Percentiles rank a stretch among this genome's conserved stretches.
Conservation (phyloP, 108 stramenopile species). For the Skeletonema grethae region DNA sequence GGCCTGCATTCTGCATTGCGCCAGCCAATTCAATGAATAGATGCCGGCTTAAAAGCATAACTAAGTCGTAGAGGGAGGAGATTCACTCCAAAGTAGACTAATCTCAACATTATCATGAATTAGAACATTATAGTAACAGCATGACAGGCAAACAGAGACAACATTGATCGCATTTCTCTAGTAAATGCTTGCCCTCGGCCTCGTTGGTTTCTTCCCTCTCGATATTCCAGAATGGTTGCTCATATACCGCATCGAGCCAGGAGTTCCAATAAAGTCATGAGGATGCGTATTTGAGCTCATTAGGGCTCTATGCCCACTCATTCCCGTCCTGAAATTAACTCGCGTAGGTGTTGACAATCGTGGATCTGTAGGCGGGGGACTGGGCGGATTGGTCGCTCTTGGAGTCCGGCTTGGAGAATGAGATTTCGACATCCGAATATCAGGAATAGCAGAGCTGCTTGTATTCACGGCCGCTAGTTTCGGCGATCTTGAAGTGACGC, state of each 20-base stretch:
- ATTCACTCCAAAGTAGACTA: too few relatives aligned
- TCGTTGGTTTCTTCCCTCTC: slow-evolving; percentile 48
- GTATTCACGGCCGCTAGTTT: not conserved
- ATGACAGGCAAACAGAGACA: not conserved
- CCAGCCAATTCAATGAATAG: too few relatives aligned
- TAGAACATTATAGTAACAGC: not conserved
- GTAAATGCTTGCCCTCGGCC: slow-evolving; percentile 36
- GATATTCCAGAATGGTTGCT: slow-evolving; percentile 68
- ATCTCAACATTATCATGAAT: too few relatives aligned
- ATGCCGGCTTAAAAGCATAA: too few relatives aligned
- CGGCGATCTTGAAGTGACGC: slow-evolving; percentile 12
- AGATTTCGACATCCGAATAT: slow-evolving; percentile 36
- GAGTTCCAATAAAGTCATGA: slow-evolving; percentile 57
- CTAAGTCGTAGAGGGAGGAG: too few relatives aligned
- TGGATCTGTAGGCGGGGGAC: slow-evolving; percentile 46
- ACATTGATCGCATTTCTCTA: not conserved
- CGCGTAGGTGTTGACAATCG: slow-evolving; percentile 41
- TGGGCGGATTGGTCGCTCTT: slow-evolving; percentile 49
- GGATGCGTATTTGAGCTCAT: slow-evolving; percentile 62
- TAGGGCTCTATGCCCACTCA: slow-evolving; percentile 75
- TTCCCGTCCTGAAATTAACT: slow-evolving; percentile 75
- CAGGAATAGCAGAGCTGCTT: slow-evolving; percentile 7
- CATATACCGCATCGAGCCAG: slow-evolving; percentile 50
- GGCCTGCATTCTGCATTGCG: too few relatives aligned
- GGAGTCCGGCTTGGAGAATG: slow-evolving; percentile 39